Base-by-base conservation (phyloP, 805 yeast genomes). In the Komagataella ulmi region DNA sequence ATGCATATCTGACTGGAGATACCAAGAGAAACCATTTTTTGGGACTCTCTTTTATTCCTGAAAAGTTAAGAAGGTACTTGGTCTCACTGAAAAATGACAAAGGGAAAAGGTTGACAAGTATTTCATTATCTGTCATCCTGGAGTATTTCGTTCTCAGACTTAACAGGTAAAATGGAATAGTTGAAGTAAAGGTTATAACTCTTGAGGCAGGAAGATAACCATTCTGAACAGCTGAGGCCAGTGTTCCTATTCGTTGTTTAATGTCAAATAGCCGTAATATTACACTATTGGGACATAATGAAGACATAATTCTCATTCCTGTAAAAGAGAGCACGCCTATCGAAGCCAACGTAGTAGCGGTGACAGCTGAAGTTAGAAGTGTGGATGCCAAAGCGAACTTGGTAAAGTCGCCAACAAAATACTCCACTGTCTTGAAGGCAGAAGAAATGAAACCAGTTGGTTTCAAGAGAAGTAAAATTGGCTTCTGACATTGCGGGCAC, bases 401-500 rank as follows among this genome's bases (percentile, higher is more conserved):
- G 48, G 57, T 57, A 2, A 59, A n/a, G n/a, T 56, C 17, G 1
- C 58, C 53, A 3, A 58, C 43, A 19, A 57, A 50, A 1, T 56
- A 24, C 1, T 57, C 53, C 14, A 54, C 46, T 14, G 52, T 49
- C 2, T 55, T 30, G 5, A 30, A 30, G 40, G 40, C 40, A 30
- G 40, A 30, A 2, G 40, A 30, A n/a, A 57, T 53, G 44, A 61
- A 43, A 6, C 56, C 44, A 8, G 52, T 51, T n/a, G 62, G 60
- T 12, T 45, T 51, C 53, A n/a, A 56, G 54, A 3, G 61, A 57
- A 24, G 61, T 58, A 30, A 67, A 3, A 69, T 60, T 10, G 64
- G 60, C 3, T 63, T 53, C 46, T 63, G 59, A 54, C 74, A 70
- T 53, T 69, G 73, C 1, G 73, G 73, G 54, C 74, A 70, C 17